Percentiles rank a stretch among this genome's conserved stretches.
Evolutionary conservation across 352 stramenopile species (phyloP).

Genomic region (Phytophthora constricta): DNA sequence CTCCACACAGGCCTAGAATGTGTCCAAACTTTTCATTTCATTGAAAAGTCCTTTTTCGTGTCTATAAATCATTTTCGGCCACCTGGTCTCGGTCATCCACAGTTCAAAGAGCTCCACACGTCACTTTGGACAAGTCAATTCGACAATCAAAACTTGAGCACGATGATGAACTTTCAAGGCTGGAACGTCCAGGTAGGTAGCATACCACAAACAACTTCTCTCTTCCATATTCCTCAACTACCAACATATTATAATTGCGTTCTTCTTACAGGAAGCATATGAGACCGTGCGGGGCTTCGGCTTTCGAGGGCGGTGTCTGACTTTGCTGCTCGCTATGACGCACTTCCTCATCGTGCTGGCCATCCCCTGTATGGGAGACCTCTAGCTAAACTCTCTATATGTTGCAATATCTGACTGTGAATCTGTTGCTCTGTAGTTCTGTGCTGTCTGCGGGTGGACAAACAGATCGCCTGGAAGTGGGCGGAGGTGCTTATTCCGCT

Average conservation of each 20-base stretch:
- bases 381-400: background rate
- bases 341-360: conserved; percentile 32
- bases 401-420: background rate
- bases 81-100: background rate
- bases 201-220: background rate
- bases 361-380: conserved; percentile 25
- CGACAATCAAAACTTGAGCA: conserved; percentile 8
- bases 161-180: conserved; percentile 22
- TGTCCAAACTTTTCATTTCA: background rate
- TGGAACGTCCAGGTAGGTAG: conserved; percentile 26
- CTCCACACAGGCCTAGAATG: background rate
- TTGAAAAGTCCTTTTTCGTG: no score
- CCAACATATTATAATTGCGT: conserved; percentile 2
- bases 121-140: conserved; percentile 5
- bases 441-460: conserved; percentile 34
- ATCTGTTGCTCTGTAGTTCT: conserved; percentile 24
- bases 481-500: conserved; percentile 26
- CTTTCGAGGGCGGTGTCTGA: conserved; percentile 36
- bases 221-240: background rate
- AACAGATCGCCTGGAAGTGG: conserved; percentile 29
- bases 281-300: conserved; percentile 35
- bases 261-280: conserved; percentile 21
- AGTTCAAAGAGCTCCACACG: background rate
- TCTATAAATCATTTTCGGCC: background rate
- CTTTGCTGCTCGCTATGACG: conserved; percentile 28